phyloP scores from a whole-genome alignment of 805 yeast species.

The Ogataea nitratoaversa region DNA sequence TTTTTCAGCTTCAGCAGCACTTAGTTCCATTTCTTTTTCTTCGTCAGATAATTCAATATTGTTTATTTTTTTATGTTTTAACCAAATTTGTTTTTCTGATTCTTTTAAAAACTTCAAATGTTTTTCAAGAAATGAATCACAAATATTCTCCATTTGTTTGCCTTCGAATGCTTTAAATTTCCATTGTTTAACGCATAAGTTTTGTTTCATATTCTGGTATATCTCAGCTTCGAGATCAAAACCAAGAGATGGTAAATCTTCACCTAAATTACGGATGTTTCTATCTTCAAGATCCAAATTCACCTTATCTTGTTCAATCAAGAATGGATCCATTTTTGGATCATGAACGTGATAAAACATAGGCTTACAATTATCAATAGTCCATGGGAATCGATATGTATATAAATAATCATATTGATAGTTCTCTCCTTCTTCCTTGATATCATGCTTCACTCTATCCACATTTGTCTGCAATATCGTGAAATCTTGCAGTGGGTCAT shows the following conservation, averaged over 20 bases:
- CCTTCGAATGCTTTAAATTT: conserved; percentile 1
- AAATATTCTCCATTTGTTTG: conserved; percentile 1
- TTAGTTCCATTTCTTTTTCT: not conserved
- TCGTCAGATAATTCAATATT: not conserved
- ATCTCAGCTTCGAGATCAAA: conserved; percentile 24
- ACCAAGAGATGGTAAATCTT: conserved; percentile 15
- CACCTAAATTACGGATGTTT: conserved; percentile 25
- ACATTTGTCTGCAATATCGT: conserved; percentile 10
- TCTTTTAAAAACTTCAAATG: conserved; percentile 6
- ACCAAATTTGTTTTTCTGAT: not conserved
- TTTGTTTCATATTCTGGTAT: conserved; percentile 20
- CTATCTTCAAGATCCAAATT: conserved; percentile 13
- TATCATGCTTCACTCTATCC: conserved; percentile 2
- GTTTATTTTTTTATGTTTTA: not conserved
- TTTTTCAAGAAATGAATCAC: conserved; percentile 6
- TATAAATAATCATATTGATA: conserved; percentile 4
- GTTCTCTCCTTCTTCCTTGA: conserved; percentile 2
- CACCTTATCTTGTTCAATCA: conserved; percentile 15
- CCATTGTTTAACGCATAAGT: conserved; percentile 14
- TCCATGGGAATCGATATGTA: conserved; percentile 15
- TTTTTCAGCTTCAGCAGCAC: not conserved
- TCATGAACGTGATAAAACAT: conserved; percentile 42
- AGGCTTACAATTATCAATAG: conserved; percentile 16
- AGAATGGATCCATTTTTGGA: conserved; percentile 50
- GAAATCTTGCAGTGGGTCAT: conserved; percentile 27